Percentiles rank a stretch among this genome's conserved stretches.
These are phyloP conservation scores for Globomyces pollinis-pini DNA, from an alignment of 192 early-diverging fungal species.

Conservation along the genomic window DNA sequence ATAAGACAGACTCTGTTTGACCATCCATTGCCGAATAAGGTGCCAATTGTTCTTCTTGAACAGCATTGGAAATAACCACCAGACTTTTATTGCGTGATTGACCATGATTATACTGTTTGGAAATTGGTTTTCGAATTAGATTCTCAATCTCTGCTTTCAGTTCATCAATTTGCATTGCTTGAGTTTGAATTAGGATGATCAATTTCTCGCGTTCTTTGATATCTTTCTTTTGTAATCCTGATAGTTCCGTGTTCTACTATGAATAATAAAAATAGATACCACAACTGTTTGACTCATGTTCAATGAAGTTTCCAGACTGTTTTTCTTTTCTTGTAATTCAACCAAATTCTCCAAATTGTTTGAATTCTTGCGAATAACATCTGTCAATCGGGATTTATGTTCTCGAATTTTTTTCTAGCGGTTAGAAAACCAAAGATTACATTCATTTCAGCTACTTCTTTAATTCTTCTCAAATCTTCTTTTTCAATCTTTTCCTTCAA, in stretches of 20 bases:
- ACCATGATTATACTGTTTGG: neutral
- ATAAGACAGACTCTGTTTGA: no score
- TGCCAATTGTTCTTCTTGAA: no score
- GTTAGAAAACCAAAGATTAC: constrained; percentile 18
- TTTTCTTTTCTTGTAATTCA: constrained; percentile 34
- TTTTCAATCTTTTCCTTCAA: constrained; percentile 48
- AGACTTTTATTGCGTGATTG: no score
- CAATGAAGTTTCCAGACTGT: constrained; percentile 36
- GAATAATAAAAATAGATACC: constrained; percentile 23
- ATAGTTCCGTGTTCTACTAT: constrained; percentile 42
- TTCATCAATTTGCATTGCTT: constrained; percentile 43
- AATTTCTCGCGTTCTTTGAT: constrained; percentile 41
- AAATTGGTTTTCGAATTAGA: constrained; percentile 39
- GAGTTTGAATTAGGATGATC: constrained; percentile 34
- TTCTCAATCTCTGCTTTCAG: constrained; percentile 47
- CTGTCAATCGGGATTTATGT: constrained; percentile 34
- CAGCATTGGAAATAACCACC: no score
- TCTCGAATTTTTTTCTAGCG: constrained; percentile 29
- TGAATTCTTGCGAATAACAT: constrained; percentile 45
- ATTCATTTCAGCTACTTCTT: constrained; percentile 36
- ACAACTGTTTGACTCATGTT: constrained; percentile 42
- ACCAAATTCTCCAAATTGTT: constrained; percentile 36
- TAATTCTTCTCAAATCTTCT: constrained; percentile 41
- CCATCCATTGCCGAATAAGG: no score
- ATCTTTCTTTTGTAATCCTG: constrained; percentile 41